phyloP scores from a whole-genome alignment of 129 eudicot species.

The Tagetes erecta region DNA sequence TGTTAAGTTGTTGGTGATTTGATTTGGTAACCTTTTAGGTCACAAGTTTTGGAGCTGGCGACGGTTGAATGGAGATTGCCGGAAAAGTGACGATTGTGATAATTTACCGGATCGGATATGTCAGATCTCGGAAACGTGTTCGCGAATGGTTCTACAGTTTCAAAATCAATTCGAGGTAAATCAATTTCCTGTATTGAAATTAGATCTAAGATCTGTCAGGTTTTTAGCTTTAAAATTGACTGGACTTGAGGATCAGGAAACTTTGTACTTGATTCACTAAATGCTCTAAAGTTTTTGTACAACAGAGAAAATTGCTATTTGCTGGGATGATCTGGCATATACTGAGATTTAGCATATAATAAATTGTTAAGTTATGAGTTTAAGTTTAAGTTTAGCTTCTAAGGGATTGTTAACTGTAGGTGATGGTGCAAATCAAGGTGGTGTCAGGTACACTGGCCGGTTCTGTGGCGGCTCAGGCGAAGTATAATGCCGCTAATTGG shows the following conservation, averaged over 20 bases:
- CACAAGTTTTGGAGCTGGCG: slow-evolving; percentile 68
- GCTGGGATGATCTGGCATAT: background rate
- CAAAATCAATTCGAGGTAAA: slow-evolving; percentile 62
- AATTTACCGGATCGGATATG: slow-evolving; percentile 58
- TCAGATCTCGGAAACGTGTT: slow-evolving; percentile 83
- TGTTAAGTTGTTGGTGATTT: slow-evolving; percentile 1
- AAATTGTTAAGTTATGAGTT: background rate
- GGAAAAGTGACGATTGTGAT: slow-evolving; percentile 40
- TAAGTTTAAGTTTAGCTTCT: background rate
- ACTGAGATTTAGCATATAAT: background rate
- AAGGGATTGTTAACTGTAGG: slow-evolving; percentile 45
- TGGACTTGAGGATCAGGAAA: background rate
- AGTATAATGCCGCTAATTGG: slow-evolving; percentile 72
- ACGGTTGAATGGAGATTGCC: slow-evolving; percentile 52
- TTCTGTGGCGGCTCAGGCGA: slow-evolving; percentile 88
- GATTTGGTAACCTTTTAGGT: slow-evolving; percentile 12
- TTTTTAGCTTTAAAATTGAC: background rate
- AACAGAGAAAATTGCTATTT: background rate
- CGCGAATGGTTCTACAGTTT: slow-evolving; percentile 88
- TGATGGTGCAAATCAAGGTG: slow-evolving; percentile 78
- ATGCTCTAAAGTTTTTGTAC: background rate
- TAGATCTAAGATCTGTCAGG: slow-evolving; percentile 2
- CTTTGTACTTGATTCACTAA: background rate
- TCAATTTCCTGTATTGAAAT: background rate
- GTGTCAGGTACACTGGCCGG: slow-evolving; percentile 60